Percentiles rank a stretch among this genome's conserved stretches.
Evolutionary conservation across 768 basidiomycete species (phyloP).

Genomic region (Lactifluus rugatus): DNA sequence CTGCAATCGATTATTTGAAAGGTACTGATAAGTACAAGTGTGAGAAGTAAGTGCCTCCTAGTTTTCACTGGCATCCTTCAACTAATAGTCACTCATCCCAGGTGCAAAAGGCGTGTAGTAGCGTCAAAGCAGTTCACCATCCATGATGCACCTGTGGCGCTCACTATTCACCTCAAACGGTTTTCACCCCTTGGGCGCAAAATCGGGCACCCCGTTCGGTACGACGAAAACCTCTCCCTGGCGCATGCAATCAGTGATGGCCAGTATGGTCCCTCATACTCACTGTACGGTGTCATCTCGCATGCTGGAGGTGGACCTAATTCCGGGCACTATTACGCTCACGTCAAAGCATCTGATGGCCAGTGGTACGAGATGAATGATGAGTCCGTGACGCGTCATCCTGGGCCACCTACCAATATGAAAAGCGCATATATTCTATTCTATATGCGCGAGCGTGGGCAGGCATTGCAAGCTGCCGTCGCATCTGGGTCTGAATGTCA

Average conservation of each 20-base stretch:
- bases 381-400: slow-evolving; percentile 47
- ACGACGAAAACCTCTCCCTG: slow-evolving; percentile 64
- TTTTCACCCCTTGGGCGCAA: slow-evolving; percentile 89
- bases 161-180: slow-evolving; percentile 92
- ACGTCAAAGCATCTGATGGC: slow-evolving; percentile 58
- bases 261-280: slow-evolving; percentile 68
- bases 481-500: slow-evolving; percentile 22
- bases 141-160: slow-evolving; percentile 74
- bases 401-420: slow-evolving; percentile 43
- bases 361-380: slow-evolving; percentile 95
- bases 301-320: slow-evolving; percentile 91
- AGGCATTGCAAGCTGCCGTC: slow-evolving; percentile 57
- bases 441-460: slow-evolving; percentile 77
- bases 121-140: slow-evolving; percentile 89
- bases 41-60: slow-evolving; percentile 65
- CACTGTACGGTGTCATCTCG: slow-evolving; percentile 84
- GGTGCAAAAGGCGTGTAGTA: slow-evolving; percentile 85
- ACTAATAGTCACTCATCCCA: slow-evolving; percentile 25
- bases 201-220: slow-evolving; percentile 67
- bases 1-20: slow-evolving; percentile 70
- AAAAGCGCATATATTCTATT: slow-evolving; percentile 90
- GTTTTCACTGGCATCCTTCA: neutral
- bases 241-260: slow-evolving; percentile 77
- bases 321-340: slow-evolving; percentile 91
- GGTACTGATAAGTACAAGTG: slow-evolving; percentile 97